Evolutionary conservation across 2,329 filamentous ascomycete species (phyloP).

Genomic region (Periconia sp.): DNA sequence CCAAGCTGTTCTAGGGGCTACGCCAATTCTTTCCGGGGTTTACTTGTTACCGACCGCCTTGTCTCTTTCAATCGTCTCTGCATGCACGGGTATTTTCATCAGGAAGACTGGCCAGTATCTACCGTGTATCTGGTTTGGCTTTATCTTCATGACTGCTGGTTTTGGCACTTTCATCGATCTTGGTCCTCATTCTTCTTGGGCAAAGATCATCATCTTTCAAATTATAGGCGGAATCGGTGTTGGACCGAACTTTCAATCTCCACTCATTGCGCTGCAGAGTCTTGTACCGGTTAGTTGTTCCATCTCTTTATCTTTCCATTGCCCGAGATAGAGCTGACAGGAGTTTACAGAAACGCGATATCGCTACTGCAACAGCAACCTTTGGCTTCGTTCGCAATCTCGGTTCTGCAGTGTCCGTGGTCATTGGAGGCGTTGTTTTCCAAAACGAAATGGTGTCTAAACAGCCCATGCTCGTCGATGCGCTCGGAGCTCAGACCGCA

Average conservation of each 20-base stretch:
- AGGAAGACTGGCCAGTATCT: slow-evolving; percentile 50
- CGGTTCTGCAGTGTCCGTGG: slow-evolving; percentile 67
- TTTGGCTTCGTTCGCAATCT: slow-evolving; percentile 70
- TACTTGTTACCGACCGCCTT: slow-evolving; percentile 73
- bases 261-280: slow-evolving; percentile 68
- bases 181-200: slow-evolving; percentile 33
- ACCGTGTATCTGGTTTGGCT: slow-evolving; percentile 41
- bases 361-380: slow-evolving; percentile 68
- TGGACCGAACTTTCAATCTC: slow-evolving; percentile 69
- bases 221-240: slow-evolving; percentile 48
- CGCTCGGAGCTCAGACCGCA: slow-evolving; percentile 57
- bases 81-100: slow-evolving; percentile 56
- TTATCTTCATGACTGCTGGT: slow-evolving; percentile 41
- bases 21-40: slow-evolving; percentile 71
- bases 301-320: no score
- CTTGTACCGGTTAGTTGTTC: slow-evolving; percentile 51
- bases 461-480: slow-evolving; percentile 49
- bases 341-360: slow-evolving; percentile 53
- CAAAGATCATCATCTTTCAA: slow-evolving; percentile 45
- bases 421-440: slow-evolving; percentile 77
- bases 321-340: neutral
- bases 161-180: slow-evolving; percentile 44
- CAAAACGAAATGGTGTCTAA: slow-evolving; percentile 70
- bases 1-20: slow-evolving; percentile 70
- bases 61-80: slow-evolving; percentile 65